These are phyloP conservation scores for Phaseolus lunatus DNA, from an alignment of 306 rosid genomes.

Conservation along the genomic window DNA sequence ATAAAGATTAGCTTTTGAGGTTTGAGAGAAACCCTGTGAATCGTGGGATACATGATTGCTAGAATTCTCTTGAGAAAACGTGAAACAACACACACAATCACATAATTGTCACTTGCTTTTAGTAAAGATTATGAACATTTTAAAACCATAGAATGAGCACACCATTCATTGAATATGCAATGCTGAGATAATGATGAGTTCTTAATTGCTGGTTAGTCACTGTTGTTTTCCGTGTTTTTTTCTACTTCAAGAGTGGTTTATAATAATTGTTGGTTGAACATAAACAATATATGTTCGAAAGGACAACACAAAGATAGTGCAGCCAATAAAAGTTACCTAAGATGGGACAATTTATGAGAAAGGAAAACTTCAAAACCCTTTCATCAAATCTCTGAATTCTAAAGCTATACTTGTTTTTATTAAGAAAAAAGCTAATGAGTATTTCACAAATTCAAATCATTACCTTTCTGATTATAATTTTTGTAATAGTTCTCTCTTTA, in stretches of 20 bases:
- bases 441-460: no score
- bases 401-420: not conserved
- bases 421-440: no score
- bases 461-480: no score
- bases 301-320: slow-evolving; percentile 9
- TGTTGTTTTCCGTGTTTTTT: not conserved
- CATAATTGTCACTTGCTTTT: no score
- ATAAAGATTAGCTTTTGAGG: not conserved
- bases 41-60: slow-evolving; percentile 9
- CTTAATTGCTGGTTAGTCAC: not conserved
- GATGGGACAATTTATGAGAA: not conserved
- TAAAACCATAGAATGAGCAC: not conserved
- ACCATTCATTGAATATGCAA: slow-evolving; percentile 9
- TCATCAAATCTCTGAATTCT: not conserved
- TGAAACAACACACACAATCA: not conserved
- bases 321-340: not conserved
- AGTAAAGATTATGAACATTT: not conserved
- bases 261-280: slow-evolving; percentile 17
- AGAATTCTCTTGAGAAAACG: not conserved
- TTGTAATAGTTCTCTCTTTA: no score
- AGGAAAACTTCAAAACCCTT: not conserved
- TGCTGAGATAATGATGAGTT: slow-evolving; percentile 32
- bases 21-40: not conserved
- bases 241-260: not conserved
- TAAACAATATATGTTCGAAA: not conserved